Base-by-base conservation (phyloP, 2,329 filamentous ascomycete genomes). In the Chrysosporium keratinophilum region DNA sequence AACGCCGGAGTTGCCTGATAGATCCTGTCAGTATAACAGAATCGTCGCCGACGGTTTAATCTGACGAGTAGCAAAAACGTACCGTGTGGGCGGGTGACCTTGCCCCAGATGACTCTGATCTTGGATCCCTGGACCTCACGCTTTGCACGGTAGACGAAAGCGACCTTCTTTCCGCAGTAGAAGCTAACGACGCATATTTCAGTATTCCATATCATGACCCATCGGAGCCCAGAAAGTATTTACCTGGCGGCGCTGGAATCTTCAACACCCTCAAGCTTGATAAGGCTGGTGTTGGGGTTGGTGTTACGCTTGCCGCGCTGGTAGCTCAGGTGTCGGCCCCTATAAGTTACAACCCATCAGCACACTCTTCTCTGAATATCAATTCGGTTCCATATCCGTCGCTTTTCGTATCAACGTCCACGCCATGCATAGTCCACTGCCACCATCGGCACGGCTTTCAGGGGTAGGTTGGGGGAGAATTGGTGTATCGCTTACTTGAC, bases 31-130 rank as follows among this genome's bases (percentile, higher is more conserved):
- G 23, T 48, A n/a, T n/a, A 12, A 31, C 7, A 23, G 35, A 23
- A 56, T 54, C n/a, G 3, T 4, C 11, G 11, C 37, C 42, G 15
- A 28, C 1, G 28, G n/a, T 34, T 10, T 14, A 5, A n/a, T 9
- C 5, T 9, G 15, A 10, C 14, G 14, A 15, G 7, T 14, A 37
- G 31, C 2, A 49, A 47, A 5, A 57, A 74, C 77, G 67, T 87
- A 91, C 87, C 91, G 78, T 97, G 91, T 74, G 89, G 85, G 72
- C 89, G 81, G 73, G 88, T 95, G 74, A 97, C 85, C 82, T 95
- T 96, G 80, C 91, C 91, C 89, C 90, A 97, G 80, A 97, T 96
- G 67, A 97, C 86, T 72, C 91, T 84, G 78, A 97, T 94, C 85
- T 97, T 97, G 75, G 89, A 91, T 74, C 93, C 93, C 70, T 91